These are phyloP conservation scores for Phyllosticta citribraziliensis DNA, from an alignment of 2,329 filamentous ascomycete species.

Conservation along the genomic window DNA sequence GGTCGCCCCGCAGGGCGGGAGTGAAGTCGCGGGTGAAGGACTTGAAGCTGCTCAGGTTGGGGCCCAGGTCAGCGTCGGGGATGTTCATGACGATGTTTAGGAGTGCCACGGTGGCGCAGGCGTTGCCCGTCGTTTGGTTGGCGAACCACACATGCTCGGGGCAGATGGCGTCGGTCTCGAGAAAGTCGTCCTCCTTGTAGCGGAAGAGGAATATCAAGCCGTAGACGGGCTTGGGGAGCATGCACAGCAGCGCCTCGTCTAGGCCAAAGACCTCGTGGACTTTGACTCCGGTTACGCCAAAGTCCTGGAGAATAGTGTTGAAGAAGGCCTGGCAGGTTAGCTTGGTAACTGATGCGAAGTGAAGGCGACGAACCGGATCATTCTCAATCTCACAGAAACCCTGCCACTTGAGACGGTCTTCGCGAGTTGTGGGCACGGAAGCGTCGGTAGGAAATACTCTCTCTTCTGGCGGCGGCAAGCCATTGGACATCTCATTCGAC, in stretches of 20 bases:
- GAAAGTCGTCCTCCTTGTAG: conserved; percentile 46
- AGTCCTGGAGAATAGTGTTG: conserved; percentile 69
- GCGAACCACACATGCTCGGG: conserved; percentile 78
- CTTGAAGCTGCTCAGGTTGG: conserved; percentile 64
- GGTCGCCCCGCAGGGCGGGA: conserved; percentile 65
- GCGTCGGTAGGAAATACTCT: conserved; percentile 7
- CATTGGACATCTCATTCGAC: neutral
- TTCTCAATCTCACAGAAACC: conserved; percentile 83
- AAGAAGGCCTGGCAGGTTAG: conserved; percentile 57
- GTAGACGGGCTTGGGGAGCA: conserved; percentile 62
- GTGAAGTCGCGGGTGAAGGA: conserved; percentile 57
- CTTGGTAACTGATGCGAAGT: neutral
- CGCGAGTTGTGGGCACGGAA: conserved; percentile 18
- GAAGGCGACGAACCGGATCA: conserved; percentile 56
- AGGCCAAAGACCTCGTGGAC: conserved; percentile 68
- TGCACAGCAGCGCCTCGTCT: conserved; percentile 54
- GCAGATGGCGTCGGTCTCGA: conserved; percentile 44
- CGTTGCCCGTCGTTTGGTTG: conserved; percentile 79
- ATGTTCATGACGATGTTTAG: conserved; percentile 91
- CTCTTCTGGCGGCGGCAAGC: neutral
- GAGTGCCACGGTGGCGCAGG: conserved; percentile 85
- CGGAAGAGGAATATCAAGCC: conserved; percentile 86
- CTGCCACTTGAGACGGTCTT: conserved; percentile 45
- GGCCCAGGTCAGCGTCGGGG: conserved; percentile 54
- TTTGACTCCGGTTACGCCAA: conserved; percentile 64